These are phyloP conservation scores for Arachnopeziza araneosa DNA, from an alignment of 2,329 filamentous ascomycete genomes.

Conservation along the genomic window DNA sequence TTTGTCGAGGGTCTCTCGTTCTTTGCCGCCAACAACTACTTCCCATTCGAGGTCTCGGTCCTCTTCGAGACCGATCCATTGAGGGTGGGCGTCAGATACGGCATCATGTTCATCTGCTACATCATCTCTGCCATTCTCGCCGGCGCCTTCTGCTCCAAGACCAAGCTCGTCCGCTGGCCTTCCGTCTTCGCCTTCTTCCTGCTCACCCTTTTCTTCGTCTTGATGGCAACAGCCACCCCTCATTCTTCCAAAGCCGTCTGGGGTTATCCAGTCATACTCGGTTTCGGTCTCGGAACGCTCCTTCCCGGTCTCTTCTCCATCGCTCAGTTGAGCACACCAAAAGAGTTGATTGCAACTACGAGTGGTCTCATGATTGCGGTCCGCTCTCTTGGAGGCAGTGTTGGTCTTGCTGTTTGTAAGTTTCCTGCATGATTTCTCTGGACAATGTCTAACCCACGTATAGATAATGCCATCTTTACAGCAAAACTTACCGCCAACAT, in stretches of 20 bases:
- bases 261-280: conserved; percentile 35
- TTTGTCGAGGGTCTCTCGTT: conserved; percentile 36
- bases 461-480: conserved; percentile 30
- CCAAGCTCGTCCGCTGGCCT: conserved; percentile 30
- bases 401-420: conserved; percentile 41
- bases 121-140: conserved; percentile 29
- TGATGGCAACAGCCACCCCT: conserved; percentile 29
- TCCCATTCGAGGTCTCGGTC: conserved; percentile 33
- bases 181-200: conserved; percentile 30
- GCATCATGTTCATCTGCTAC: conserved; percentile 30
- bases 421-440: neutral
- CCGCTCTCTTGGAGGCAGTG: conserved; percentile 40
- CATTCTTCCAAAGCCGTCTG: conserved; percentile 27
- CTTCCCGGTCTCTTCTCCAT: conserved; percentile 33
- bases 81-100: conserved; percentile 31
- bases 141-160: conserved; percentile 28
- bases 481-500: conserved; percentile 26
- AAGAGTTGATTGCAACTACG: conserved; percentile 32
- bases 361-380: conserved; percentile 33
- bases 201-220: conserved; percentile 25
- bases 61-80: conserved; percentile 35
- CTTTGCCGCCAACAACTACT: conserved; percentile 39
- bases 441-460: neutral
- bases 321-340: conserved; percentile 35
- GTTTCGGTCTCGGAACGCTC: conserved; percentile 32